phyloP scores from a whole-genome alignment of 208 protist species.

The Wallacemonas collosoma region DNA sequence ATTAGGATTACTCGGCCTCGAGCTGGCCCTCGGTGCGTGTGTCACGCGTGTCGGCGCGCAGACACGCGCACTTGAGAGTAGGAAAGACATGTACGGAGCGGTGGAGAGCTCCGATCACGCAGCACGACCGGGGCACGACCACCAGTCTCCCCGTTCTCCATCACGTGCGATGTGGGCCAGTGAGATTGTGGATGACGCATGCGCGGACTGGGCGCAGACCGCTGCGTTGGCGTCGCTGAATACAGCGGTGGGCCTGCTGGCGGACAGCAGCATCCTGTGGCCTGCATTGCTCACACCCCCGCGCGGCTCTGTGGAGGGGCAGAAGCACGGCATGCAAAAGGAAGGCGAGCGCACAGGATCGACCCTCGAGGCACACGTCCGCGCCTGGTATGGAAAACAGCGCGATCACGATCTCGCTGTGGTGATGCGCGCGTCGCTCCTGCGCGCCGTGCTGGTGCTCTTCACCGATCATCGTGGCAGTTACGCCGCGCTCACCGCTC shows the following conservation, averaged over 20 bases:
- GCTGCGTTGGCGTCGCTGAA: background rate
- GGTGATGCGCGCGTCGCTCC: constrained; percentile 3
- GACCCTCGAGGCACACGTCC: background rate
- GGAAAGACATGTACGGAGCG: too few species aligned
- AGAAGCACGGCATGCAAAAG: background rate
- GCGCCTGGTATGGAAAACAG: background rate
- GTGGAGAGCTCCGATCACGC: too few species aligned
- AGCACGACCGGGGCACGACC: too few species aligned
- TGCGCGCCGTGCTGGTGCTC: background rate
- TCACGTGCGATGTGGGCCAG: background rate
- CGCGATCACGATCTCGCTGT: background rate
- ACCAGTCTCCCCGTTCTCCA: too few species aligned
- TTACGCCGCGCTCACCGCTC: background rate
- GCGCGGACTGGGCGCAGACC: background rate
- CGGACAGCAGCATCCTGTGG: background rate
- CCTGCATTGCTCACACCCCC: background rate
- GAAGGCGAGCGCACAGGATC: background rate
- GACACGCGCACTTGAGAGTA: too few species aligned
- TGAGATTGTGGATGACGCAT: background rate
- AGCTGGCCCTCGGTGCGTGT: constrained; percentile 17
- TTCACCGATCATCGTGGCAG: background rate
- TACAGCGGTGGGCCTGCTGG: background rate
- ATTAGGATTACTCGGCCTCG: constrained; percentile 26
- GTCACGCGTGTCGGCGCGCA: background rate
- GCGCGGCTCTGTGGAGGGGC: too few species aligned